Evolutionary conservation across 148 eudicot genomes (phyloP), one percentile per base, ranked within the genome.

Genomic region (Vaccinium corymbosum): DNA sequence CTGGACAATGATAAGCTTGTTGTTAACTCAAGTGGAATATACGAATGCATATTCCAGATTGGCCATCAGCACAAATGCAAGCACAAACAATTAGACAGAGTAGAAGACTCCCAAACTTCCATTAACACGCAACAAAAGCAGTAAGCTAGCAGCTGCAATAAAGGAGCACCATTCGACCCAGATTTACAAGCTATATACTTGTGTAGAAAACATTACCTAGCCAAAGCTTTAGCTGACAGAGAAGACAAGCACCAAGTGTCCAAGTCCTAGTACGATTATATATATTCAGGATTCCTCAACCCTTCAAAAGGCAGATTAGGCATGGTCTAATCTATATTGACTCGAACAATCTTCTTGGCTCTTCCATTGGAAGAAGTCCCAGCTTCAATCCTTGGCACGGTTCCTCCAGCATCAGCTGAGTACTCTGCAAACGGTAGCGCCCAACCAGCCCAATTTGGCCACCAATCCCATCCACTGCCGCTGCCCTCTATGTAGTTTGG

Each of bases 391-490:
- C 16, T 68, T 29, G 71, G 61, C 42, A 38, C 66, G 11, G 78
- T 20, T 42, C 61, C 72, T 49, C 62, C 80, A 80, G 49, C 74
- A 80, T 80, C 80, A 27, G 49, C 55, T 0, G 83, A 42, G 48
- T 72, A 38, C 35, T 72, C 83, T 2, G 79, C 76, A 6, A 57
- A 48, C 0, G 83, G 86, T 48, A 85, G 83, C 64, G 82, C 70
- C 86, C 82, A 73, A 51, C 80, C 70, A 71, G 80, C 83, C 86
- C 86, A 84, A 9, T n/a, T 57, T 38, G 86, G 86, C 79, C 83
- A 80, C 83, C 83, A 80, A 72, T 74, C 46, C 86, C 80, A 56
- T 84, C 61, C 59, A 9, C 53, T 71, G 8, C 13, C 17, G 57
- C n/a, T 1, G 14, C n/a, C 20, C 52, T 56, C 86, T 84, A 11